Conservation (phyloP, 768 basidiomycete genomes). For the Myochromella boudieri region DNA sequence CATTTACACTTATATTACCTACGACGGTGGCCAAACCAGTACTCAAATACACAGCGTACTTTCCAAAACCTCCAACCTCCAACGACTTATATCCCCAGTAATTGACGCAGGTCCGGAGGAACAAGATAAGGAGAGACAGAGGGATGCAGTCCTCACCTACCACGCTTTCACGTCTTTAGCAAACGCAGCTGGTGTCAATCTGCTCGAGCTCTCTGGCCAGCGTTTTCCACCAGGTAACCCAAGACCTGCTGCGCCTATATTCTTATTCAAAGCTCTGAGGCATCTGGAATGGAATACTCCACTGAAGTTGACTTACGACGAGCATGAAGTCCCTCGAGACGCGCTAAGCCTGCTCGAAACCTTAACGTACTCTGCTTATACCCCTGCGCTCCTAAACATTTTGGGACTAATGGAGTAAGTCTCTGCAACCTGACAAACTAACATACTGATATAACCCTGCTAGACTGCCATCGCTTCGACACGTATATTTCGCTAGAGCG, state of each 20-base stretch:
- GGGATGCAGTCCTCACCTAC: background rate
- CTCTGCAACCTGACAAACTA: background rate
- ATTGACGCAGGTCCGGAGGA: background rate
- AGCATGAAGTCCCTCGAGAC: background rate
- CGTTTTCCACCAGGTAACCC: background rate
- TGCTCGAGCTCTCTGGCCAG: background rate
- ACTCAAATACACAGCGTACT: background rate
- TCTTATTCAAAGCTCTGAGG: background rate
- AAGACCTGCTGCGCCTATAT: background rate
- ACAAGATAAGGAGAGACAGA: background rate
- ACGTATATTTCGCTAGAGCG: background rate
- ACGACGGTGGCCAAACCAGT: background rate
- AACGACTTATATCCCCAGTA: background rate
- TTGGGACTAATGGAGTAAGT: background rate
- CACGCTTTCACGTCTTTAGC: background rate
- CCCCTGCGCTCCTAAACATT: background rate
- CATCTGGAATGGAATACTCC: slow-evolving; percentile 3
- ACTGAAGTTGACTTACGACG: background rate
- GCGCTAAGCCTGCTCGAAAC: background rate
- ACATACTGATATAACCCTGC: background rate
- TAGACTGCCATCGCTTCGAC: background rate
- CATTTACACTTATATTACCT: background rate
- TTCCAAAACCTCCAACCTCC: background rate
- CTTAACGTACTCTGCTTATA: background rate
- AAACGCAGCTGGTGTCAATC: background rate